A percentile compares a stretch with the other conserved stretches of the same genome.
These are phyloP conservation scores for Apiotrichum laibachii DNA, from an alignment of 1,284 basidiomycete species.

Conservation along the genomic window DNA sequence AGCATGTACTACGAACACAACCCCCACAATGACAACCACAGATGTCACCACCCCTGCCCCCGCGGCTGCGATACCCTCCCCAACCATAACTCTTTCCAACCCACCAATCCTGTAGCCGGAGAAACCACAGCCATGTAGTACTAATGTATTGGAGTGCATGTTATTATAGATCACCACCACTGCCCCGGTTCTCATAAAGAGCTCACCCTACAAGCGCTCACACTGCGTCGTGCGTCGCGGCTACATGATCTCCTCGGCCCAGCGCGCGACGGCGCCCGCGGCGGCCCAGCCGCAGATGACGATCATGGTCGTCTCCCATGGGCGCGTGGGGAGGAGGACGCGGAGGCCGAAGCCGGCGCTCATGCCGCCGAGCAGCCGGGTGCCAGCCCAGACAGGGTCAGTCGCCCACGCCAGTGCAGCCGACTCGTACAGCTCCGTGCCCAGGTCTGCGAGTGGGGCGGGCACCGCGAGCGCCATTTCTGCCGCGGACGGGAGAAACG, in stretches of 20 bases:
- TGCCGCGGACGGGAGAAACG: no score
- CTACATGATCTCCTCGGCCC: background rate
- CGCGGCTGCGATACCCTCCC: no score
- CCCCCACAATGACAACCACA: no score
- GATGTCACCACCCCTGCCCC: no score
- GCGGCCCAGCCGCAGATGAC: conserved; percentile 73
- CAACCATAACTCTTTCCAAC: no score
- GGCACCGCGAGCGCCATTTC: background rate
- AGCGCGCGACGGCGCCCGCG: conserved; percentile 49
- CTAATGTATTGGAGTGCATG: no score
- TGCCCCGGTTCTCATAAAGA: no score
- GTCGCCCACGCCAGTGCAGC: conserved; percentile 40
- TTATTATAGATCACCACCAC: no score
- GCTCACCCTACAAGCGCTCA: no score
- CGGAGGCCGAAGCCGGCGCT: conserved; percentile 68
- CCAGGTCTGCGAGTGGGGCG: background rate
- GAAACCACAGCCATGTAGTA: background rate
- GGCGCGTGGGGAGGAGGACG: conserved; percentile 51
- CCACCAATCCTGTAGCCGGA: no score
- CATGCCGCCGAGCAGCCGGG: conserved; percentile 81
- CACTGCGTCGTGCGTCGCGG: no score
- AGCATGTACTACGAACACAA: no score
- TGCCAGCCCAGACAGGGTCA: conserved; percentile 78
- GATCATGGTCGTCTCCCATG: conserved; percentile 70
- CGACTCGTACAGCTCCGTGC: background rate